Base-by-base conservation (phyloP, 2,329 filamentous ascomycete genomes). In the Dactylella cylindrospora region DNA sequence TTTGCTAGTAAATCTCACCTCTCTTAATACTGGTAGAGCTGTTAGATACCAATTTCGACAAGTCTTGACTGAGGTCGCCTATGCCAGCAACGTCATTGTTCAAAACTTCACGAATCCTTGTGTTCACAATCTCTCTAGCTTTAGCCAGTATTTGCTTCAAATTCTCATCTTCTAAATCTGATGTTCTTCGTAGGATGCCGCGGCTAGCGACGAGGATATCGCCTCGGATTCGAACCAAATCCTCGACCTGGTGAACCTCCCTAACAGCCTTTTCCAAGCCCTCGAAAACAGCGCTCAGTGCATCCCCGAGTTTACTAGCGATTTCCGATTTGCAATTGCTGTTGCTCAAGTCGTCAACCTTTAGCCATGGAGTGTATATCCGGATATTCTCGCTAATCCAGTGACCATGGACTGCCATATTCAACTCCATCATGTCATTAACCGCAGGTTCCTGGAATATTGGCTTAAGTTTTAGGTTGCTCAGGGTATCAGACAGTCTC, bases 341-440 rank as follows among this genome's bases (percentile, higher is more conserved):
- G 13, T 36, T 38, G n/a, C 49, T 62, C 31, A 69, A 40, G 53
- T 82, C 78, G 52, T 80, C 80, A 51, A 83, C 76, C 38, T 81
- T 79, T 15, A 84, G 79, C 78, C 81, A 84, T 1, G 82, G 83
- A 1, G 79, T 83, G 67, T 84, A 86, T 40, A 80, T 80, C n/a
- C 76, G 77, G 39, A 84, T 78, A 51, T 84, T 81, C 0, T 79
- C 75, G 6, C 79, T 74, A n/a, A 85, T 76, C 78, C 82, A 84
- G 8, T 76, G 74, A 32, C 77, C 77, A 64, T 83, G 76, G 10
- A 83, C 72, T 60, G 84, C 81, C 31, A 85, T 73, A 43, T 79
- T 78, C 5, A 84, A 71, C 41, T 81, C 80, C 33, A 77, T 73
- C 1, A 83, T 68, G 0, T 71, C 69, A 25, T 74, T 73, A 7